A percentile compares a stretch with the other conserved stretches of the same genome.
These are phyloP conservation scores for Pseudocercospora vitis DNA, from an alignment of 2,329 filamentous ascomycete genomes.

Conservation along the genomic window DNA sequence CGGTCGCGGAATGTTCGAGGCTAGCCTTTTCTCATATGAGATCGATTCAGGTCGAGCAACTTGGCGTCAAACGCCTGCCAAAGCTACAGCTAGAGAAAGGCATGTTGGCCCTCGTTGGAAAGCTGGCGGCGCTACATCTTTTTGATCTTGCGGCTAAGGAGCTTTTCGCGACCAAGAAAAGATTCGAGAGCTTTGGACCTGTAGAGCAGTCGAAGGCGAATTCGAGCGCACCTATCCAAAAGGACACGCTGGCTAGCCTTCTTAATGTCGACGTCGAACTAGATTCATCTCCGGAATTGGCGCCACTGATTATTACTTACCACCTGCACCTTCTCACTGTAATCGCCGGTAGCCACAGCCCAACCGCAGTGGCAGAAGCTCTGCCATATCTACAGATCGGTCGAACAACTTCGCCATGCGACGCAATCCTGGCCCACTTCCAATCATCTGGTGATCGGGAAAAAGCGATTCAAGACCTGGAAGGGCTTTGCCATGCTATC, in stretches of 20 bases:
- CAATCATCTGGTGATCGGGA: slow-evolving; percentile 48
- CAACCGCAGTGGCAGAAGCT: slow-evolving; percentile 58
- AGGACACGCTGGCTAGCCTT: slow-evolving; percentile 58
- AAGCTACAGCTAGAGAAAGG: slow-evolving; percentile 70
- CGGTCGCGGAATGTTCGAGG: slow-evolving; percentile 68
- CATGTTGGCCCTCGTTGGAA: slow-evolving; percentile 67
- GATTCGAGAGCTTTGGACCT: slow-evolving; percentile 51
- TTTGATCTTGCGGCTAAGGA: slow-evolving; percentile 70
- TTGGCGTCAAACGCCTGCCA: slow-evolving; percentile 56
- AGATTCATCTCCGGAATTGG: slow-evolving; percentile 37
- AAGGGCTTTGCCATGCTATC: slow-evolving; percentile 64
- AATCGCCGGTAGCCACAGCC: slow-evolving; percentile 60
- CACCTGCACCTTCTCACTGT: slow-evolving; percentile 67
- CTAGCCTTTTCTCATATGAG: slow-evolving; percentile 66
- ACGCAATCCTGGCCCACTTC: slow-evolving; percentile 54
- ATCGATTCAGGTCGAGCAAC: slow-evolving; percentile 53
- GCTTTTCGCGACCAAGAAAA: slow-evolving; percentile 63
- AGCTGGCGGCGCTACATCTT: slow-evolving; percentile 63
- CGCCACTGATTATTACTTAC: slow-evolving; percentile 61
- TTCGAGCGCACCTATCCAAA: slow-evolving; percentile 28
- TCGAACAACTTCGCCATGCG: slow-evolving; percentile 59
- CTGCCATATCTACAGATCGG: slow-evolving; percentile 54
- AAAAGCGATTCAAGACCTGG: slow-evolving; percentile 66
- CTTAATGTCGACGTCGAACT: slow-evolving; percentile 58
- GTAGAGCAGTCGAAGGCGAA: neutral